A percentile compares a stretch with the other conserved stretches of the same genome.
Conservation (phyloP, 148 eudicot genomes). For the Rhododendron griersonianum region DNA sequence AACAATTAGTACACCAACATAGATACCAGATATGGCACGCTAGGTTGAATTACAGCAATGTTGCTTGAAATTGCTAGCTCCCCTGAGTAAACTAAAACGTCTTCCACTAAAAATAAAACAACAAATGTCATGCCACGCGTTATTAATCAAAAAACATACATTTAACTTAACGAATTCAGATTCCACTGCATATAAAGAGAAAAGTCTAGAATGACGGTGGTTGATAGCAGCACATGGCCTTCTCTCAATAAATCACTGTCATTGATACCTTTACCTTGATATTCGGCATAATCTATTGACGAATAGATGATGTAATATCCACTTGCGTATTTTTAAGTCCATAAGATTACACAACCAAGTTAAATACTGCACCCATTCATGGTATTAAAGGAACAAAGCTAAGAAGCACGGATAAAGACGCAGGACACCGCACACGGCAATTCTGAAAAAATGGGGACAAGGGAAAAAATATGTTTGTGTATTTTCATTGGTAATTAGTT, state of each 20-base stretch:
- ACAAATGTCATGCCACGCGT: background rate
- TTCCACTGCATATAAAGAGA: background rate
- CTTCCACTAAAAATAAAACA: background rate
- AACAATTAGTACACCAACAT: background rate
- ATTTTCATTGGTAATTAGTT: background rate
- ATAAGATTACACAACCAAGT: background rate
- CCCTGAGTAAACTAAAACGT: background rate
- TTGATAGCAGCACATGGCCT: background rate
- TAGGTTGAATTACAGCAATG: background rate
- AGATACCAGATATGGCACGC: background rate
- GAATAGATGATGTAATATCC: background rate
- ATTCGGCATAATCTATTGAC: background rate
- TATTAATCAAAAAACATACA: background rate
- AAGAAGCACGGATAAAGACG: background rate
- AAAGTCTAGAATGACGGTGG: background rate
- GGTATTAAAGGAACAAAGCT: background rate
- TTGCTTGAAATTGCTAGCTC: background rate
- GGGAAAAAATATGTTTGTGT: background rate
- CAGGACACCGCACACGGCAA: background rate
- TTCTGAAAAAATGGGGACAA: background rate
- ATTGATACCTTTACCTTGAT: background rate
- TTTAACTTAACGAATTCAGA: background rate
- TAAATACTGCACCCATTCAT: background rate
- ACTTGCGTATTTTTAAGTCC: background rate
- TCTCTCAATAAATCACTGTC: background rate